Conservation (phyloP, 768 basidiomycete species). For the Boletales sp. region DNA sequence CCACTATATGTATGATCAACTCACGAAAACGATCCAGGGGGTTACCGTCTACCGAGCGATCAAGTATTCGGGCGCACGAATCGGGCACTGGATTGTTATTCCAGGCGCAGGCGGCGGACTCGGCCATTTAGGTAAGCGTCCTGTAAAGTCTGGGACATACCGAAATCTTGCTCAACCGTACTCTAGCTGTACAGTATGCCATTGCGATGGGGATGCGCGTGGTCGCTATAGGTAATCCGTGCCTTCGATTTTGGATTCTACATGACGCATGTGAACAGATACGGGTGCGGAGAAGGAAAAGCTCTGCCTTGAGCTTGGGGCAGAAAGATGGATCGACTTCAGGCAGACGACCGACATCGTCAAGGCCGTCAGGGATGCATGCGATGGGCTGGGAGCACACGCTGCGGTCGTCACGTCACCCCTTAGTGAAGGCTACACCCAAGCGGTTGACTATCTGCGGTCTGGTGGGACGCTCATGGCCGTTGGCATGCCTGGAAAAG, state of each 20-base stretch:
- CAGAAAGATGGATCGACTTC: conserved; percentile 80
- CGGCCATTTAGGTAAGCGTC: conserved; percentile 63
- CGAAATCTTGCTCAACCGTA: not conserved
- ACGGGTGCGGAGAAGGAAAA: conserved; percentile 70
- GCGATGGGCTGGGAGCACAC: conserved; percentile 71
- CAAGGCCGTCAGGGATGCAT: conserved; percentile 56
- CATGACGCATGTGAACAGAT: conserved; percentile 38
- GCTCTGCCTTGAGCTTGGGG: conserved; percentile 59
- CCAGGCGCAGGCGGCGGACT: conserved; percentile 81
- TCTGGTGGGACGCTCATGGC: conserved; percentile 70
- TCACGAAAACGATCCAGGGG: conserved; percentile 40
- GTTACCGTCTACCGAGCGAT: conserved; percentile 85
- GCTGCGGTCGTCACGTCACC: conserved; percentile 62
- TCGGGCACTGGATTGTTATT: conserved; percentile 74
- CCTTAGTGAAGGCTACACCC: conserved; percentile 36
- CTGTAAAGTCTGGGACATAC: no score
- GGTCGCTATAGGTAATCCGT: conserved; percentile 57
- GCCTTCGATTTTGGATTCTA: not conserved
- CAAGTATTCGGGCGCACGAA: conserved; percentile 60
- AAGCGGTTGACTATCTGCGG: conserved; percentile 74
- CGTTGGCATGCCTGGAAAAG: conserved; percentile 69
- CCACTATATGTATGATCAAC: no score
- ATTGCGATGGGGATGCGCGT: conserved; percentile 72
- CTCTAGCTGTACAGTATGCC: conserved; percentile 75
- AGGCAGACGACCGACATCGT: conserved; percentile 62